Base-by-base conservation (phyloP, 1,284 basidiomycete genomes). In the Leccinum pallidistipes region DNA sequence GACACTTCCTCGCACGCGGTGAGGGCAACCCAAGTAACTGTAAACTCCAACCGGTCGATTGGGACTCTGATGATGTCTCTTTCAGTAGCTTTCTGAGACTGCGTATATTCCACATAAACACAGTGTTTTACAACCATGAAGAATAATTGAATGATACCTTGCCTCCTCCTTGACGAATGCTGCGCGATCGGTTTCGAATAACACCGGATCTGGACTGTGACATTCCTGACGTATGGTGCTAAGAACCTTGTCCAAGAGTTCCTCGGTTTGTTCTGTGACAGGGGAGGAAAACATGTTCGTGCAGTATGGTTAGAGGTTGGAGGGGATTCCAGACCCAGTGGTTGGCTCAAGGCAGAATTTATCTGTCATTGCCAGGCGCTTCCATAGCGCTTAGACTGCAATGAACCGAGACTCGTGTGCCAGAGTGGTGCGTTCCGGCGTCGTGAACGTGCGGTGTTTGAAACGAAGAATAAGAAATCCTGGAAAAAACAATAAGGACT, bases 391-490 rank as follows among this genome's bases (percentile, higher is more conserved):
- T 29, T 50, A 29, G 16, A 29, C 8, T 14, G 47, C 8, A 14
- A 50, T 27, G 14, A 8, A 53, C 40, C 34, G 45, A 53, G 16
- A 12, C 29, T 14, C 27, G 36, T 58, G 29, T 40, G 7, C 10
- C 21, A 32, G 34, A 36, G 18, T 21, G 18, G 43, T 10, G 11
- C 18, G 45, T 18, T 18, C 38, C 9, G 8, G 16, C 11, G 11
- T 47, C 59, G 27, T 18, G 47, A 50, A 56, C 49, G 31, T 60
- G 58, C 49, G 57, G 60, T 62, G 57, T 56, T 71, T 50, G 59
- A 61, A 32, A 69, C 68, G 45, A 49, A 66, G 34, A 27, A 69
- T 21, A 71, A 70, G 62, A 7, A 52, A 24, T 11, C 3, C 27
- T 11, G 0, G 51, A 56, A 53, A 56, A 62, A 45, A 69, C 65